Conservation (phyloP, 2,329 filamentous ascomycete genomes). For the Rasamsonia emersonii region DNA sequence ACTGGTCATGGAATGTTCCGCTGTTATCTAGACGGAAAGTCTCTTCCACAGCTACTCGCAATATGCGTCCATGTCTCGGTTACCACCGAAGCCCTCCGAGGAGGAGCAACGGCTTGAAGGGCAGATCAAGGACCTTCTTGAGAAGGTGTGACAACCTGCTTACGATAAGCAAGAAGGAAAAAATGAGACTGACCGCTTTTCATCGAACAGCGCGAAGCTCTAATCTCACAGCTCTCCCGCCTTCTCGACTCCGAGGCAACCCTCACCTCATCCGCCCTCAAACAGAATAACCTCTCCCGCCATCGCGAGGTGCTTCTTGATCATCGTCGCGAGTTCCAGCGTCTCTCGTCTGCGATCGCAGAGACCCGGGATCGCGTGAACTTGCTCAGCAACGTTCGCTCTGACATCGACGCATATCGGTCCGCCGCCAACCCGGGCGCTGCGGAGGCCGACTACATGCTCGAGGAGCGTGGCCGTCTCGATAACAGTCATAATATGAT, state of each 20-base stretch:
- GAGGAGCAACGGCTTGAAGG: slow-evolving; percentile 73
- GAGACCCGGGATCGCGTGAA: slow-evolving; percentile 81
- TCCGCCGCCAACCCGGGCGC: slow-evolving; percentile 68
- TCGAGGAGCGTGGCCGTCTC: slow-evolving; percentile 75
- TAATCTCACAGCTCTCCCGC: slow-evolving; percentile 73
- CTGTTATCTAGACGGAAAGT: slow-evolving; percentile 66
- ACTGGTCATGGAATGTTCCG: no score
- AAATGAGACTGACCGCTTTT: slow-evolving; percentile 7
- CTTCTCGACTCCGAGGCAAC: slow-evolving; percentile 88
- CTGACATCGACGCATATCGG: slow-evolving; percentile 85
- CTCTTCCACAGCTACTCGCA: slow-evolving; percentile 69
- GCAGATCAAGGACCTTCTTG: slow-evolving; percentile 74
- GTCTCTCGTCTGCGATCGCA: slow-evolving; percentile 63
- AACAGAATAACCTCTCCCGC: slow-evolving; percentile 88
- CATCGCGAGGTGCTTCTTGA: slow-evolving; percentile 84
- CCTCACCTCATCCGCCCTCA: slow-evolving; percentile 82
- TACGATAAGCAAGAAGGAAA: background rate
- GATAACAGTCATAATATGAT: slow-evolving; percentile 85
- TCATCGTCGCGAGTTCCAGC: slow-evolving; percentile 72
- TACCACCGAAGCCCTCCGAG: slow-evolving; percentile 73
- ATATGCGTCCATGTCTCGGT: slow-evolving; percentile 69
- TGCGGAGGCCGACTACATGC: slow-evolving; percentile 93
- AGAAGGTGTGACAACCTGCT: slow-evolving; percentile 51
- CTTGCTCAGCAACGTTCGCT: slow-evolving; percentile 79
- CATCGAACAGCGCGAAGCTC: slow-evolving; percentile 72